Conservation (phyloP, 345 rosid species). For the Eucalyptus brandiana region DNA sequence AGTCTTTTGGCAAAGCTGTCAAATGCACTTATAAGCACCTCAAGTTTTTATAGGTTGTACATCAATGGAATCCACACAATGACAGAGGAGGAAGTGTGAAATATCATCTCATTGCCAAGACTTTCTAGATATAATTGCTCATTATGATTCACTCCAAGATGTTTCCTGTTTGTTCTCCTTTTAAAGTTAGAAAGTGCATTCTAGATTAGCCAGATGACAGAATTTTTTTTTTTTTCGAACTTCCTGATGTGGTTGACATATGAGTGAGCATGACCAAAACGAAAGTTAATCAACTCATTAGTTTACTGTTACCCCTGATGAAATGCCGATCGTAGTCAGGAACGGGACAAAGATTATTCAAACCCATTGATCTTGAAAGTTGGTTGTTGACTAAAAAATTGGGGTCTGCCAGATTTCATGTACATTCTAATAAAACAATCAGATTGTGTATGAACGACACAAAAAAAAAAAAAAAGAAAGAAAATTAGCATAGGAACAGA, state of each 20-base stretch:
- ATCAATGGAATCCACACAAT: background rate
- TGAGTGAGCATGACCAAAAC: background rate
- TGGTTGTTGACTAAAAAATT: background rate
- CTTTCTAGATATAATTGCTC: background rate
- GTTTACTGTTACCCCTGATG: background rate
- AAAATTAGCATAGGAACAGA: too few species aligned
- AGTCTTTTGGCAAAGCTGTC: background rate
- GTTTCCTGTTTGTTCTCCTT: background rate
- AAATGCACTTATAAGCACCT: background rate
- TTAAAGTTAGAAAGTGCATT: background rate
- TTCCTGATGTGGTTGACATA: background rate
- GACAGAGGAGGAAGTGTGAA: background rate
- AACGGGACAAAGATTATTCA: background rate
- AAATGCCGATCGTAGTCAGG: background rate
- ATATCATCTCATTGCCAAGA: background rate
- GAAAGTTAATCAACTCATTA: background rate
- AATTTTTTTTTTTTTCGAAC: background rate
- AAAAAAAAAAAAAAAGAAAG: too few species aligned
- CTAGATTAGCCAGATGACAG: background rate
- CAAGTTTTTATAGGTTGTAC: background rate
- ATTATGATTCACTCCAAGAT: background rate
- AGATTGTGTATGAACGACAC: background rate
- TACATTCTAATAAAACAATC: background rate
- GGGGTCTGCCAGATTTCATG: background rate
- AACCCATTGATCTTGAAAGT: background rate